phyloP scores from a whole-genome alignment of 352 stramenopile species.

The Globisporangium okanoganense region DNA sequence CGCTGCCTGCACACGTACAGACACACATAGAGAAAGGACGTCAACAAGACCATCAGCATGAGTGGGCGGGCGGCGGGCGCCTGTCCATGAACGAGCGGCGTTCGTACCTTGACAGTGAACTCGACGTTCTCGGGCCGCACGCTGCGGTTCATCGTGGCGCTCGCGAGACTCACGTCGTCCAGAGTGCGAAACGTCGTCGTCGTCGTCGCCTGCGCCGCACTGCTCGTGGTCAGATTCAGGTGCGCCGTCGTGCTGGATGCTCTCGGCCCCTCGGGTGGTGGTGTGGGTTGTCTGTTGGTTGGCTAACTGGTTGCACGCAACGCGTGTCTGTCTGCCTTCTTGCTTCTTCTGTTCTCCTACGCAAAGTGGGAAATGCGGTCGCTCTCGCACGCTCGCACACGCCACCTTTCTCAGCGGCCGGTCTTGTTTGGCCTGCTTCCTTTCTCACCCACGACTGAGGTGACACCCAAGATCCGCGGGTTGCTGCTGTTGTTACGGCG shows the following conservation, averaged over 20 bases:
- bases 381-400: too few species aligned
- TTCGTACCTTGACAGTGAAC: slow-evolving; percentile 91
- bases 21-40: neutral
- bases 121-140: slow-evolving; percentile 93
- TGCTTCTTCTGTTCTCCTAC: neutral
- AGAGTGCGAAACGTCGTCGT: slow-evolving; percentile 9
- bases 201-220: slow-evolving; percentile 7
- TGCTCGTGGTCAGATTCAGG: slow-evolving; percentile 10
- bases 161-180: slow-evolving; percentile 16
- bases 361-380: neutral
- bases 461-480: too few species aligned
- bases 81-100: neutral
- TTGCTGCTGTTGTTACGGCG: too few species aligned
- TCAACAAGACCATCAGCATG: slow-evolving; percentile 34
- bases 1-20: slow-evolving; percentile 35
- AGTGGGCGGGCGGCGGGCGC: neutral
- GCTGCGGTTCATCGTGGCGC: slow-evolving; percentile 61
- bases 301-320: neutral
- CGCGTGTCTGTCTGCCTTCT: neutral
- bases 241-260: slow-evolving; percentile 12
- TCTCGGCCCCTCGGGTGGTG: neutral
- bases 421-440: too few species aligned
- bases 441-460: too few species aligned
- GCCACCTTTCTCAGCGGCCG: too few species aligned
- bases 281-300: too few species aligned